phyloP scores from a whole-genome alignment of 768 basidiomycete genomes.

The Brasilioporus rufonigricans region DNA sequence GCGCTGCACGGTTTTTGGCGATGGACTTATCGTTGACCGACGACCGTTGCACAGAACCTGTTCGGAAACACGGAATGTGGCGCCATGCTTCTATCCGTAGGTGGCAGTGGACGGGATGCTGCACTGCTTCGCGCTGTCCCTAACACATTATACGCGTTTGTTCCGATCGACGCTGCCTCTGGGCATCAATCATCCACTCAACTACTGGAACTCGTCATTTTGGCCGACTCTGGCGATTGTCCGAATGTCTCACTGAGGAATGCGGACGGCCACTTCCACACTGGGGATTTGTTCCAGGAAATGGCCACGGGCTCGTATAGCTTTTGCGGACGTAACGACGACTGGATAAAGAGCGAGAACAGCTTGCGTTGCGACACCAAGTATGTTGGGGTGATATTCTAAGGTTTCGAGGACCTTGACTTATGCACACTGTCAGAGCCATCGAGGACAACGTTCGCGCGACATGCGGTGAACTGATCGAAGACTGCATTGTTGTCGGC shows the following conservation, averaged over 20 bases:
- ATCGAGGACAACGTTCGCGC: slow-evolving; percentile 76
- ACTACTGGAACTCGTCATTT: slow-evolving; percentile 68
- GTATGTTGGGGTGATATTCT: slow-evolving; percentile 29
- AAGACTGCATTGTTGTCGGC: slow-evolving; percentile 76
- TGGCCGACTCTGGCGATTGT: slow-evolving; percentile 65
- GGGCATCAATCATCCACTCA: slow-evolving; percentile 54
- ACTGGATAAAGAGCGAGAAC: slow-evolving; percentile 84
- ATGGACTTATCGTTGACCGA: slow-evolving; percentile 20
- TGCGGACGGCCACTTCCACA: slow-evolving; percentile 72
- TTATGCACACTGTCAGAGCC: slow-evolving; percentile 38
- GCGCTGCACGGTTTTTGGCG: slow-evolving; percentile 28
- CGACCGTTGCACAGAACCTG: slow-evolving; percentile 51
- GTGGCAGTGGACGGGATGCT: slow-evolving; percentile 49
- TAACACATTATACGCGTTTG: slow-evolving; percentile 65
- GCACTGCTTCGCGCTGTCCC: slow-evolving; percentile 57
- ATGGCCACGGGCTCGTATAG: slow-evolving; percentile 54
- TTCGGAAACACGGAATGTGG: slow-evolving; percentile 84
- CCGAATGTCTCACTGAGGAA: slow-evolving; percentile 57
- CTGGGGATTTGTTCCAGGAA: slow-evolving; percentile 79
- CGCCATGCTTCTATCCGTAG: slow-evolving; percentile 62
- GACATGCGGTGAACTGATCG: slow-evolving; percentile 56
- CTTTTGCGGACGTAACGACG: slow-evolving; percentile 73
- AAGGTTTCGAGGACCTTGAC: background rate
- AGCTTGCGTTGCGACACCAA: slow-evolving; percentile 78
- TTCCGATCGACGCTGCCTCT: slow-evolving; percentile 47